phyloP scores from a whole-genome alignment of 1,284 basidiomycete genomes.

The Peniophora sp. region DNA sequence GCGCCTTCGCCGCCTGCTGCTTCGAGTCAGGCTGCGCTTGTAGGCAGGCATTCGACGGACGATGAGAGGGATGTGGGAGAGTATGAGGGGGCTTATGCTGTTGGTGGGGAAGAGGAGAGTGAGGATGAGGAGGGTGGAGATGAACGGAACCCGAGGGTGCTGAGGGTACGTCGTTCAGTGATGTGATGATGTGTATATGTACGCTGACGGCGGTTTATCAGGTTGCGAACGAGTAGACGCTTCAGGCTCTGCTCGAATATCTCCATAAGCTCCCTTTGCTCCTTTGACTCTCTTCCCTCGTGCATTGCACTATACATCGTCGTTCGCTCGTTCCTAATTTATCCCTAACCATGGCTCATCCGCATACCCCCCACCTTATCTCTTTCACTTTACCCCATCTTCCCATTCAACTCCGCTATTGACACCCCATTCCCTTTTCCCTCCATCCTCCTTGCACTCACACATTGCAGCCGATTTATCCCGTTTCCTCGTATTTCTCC shows the following conservation, averaged over 20 bases:
- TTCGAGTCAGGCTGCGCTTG: constrained; percentile 1
- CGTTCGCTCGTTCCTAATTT: too few relatives aligned
- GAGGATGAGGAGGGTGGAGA: constrained; percentile 30
- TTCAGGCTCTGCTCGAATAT: neutral
- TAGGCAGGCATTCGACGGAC: constrained; percentile 1
- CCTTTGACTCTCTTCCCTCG: too few relatives aligned
- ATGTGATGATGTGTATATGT: neutral
- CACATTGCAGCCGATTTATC: too few relatives aligned
- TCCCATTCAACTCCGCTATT: too few relatives aligned
- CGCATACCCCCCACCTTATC: too few relatives aligned
- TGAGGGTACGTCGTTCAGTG: constrained; percentile 30
- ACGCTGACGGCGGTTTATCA: constrained; percentile 12
- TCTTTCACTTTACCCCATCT: too few relatives aligned
- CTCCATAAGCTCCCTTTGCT: too few relatives aligned
- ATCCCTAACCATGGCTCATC: too few relatives aligned
- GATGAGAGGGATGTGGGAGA: constrained; percentile 19
- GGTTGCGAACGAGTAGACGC: constrained; percentile 31
- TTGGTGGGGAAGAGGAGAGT: constrained; percentile 21
- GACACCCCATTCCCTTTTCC: too few relatives aligned
- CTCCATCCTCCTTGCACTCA: too few relatives aligned
- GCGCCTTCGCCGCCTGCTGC: constrained; percentile 8
- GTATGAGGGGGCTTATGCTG: constrained; percentile 7
- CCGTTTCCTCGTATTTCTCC: too few relatives aligned
- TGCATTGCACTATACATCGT: too few relatives aligned
- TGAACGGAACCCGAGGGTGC: constrained; percentile 26